Base-by-base conservation (phyloP, 1,139 yeast species). In the Yamadazyma oceani region DNA sequence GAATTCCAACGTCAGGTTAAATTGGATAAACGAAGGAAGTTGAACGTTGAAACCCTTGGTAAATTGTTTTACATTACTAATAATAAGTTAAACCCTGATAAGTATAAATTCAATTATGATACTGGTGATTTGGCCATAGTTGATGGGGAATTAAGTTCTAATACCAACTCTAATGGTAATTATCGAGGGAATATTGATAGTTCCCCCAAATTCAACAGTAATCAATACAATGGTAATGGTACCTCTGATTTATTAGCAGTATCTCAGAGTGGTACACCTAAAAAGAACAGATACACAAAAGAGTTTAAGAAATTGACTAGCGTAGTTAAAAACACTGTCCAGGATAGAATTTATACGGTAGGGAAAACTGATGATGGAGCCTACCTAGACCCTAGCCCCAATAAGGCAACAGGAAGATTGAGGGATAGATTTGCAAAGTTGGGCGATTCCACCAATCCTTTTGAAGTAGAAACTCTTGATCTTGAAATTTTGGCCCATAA, bases 301-400 rank as follows among this genome's bases (percentile, higher is more conserved):
- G 76, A 84, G 51, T 64, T 83, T 36, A 75, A 82, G 43, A 83
- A 82, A 36, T 62, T 84, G 38, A 80, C 81, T 27, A 80, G 75
- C 51, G 85, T 71, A 19, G 87, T 86, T 30, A 85, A 84, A 49
- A 75, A 76, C 19, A 83, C 90, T 0, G 87, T 86, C 33, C 87
- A 83, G 52, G 95, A 86, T 51, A 64, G 63, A 44, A 64, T 69
- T 17, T 60, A 54, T 37, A 61, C 64, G 5, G 59, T 60, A 5
- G 57, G 54, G 26, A 57, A 58, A 30, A 60, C 56, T 30, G 60
- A 54, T 21, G 64, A 60, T 26, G 64, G 59, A 16, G 53, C 48
- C 7, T 40, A 48, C 14, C 44, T 49, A 25, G 46, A 48, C 31
- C 25, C 49, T 36, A 38, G 38, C 26, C 50, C 63, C 21, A 33